Percentiles rank a stretch among this genome's conserved stretches.
Evolutionary conservation across 768 basidiomycete genomes (phyloP).

Genomic region (Auriculariales sp.): DNA sequence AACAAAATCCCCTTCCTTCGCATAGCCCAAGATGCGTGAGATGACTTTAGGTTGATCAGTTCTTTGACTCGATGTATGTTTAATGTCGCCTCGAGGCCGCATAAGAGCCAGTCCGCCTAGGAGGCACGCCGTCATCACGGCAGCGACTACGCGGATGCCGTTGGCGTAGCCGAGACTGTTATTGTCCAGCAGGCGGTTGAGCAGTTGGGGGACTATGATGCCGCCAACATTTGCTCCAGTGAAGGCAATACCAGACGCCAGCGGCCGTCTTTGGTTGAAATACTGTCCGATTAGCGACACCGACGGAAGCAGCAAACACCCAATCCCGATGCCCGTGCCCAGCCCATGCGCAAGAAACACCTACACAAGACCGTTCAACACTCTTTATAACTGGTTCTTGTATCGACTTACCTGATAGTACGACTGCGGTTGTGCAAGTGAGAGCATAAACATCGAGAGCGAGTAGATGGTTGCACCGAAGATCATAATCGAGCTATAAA

Average conservation of each 20-base stretch:
- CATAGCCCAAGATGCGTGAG: not conserved
- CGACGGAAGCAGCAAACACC: slow-evolving; percentile 32
- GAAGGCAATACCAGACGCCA: slow-evolving; percentile 41
- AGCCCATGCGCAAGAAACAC: slow-evolving; percentile 40
- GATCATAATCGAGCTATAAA: too few relatives aligned
- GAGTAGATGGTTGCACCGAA: slow-evolving; percentile 30
- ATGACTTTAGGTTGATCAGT: not conserved
- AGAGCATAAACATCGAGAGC: slow-evolving; percentile 31
- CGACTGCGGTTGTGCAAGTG: slow-evolving; percentile 24
- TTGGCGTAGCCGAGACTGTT: slow-evolving; percentile 27
- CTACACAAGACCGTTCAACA: too few relatives aligned
- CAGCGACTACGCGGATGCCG: slow-evolving; percentile 33
- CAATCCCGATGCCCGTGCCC: slow-evolving; percentile 31
- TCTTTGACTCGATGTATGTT: slow-evolving; percentile 16
- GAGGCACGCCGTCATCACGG: slow-evolving; percentile 23
- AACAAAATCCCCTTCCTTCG: not conserved
- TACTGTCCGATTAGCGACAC: slow-evolving; percentile 37
- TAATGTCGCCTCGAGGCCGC: slow-evolving; percentile 19
- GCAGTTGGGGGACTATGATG: slow-evolving; percentile 44
- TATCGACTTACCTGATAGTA: slow-evolving; percentile 26
- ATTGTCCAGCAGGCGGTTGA: slow-evolving; percentile 30
- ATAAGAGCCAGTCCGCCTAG: slow-evolving; percentile 25
- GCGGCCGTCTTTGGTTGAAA: slow-evolving; percentile 30
- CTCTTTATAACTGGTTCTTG: too few relatives aligned
- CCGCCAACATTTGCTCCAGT: slow-evolving; percentile 49